phyloP scores from a whole-genome alignment of 352 stramenopile species.

The Phytophthora ramorum region DNA sequence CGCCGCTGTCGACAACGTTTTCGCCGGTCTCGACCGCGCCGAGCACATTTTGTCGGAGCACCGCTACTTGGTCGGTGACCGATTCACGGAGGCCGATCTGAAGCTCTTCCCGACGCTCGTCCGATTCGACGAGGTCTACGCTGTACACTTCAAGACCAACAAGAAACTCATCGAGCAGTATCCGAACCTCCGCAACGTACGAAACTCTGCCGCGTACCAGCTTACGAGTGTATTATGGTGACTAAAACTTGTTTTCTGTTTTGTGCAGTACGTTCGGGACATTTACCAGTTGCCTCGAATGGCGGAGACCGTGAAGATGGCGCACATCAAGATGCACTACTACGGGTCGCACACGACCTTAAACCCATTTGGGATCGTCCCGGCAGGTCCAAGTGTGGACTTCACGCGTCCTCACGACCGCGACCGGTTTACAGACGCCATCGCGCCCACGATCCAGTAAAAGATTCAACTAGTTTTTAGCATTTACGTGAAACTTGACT shows the following conservation, averaged over 20 bases:
- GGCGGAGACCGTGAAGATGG: conserved; percentile 44
- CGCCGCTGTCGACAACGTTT: conserved; percentile 87
- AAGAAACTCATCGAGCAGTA: conserved; percentile 83
- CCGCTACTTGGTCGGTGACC: conserved; percentile 75
- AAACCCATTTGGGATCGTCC: conserved; percentile 54
- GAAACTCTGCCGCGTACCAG: neutral
- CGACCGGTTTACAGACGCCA: conserved; percentile 37
- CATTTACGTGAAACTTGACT: neutral
- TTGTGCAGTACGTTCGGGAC: conserved; percentile 50
- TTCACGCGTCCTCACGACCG: conserved; percentile 42
- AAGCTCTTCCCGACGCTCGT: conserved; percentile 93
- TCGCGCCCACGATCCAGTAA: conserved; percentile 4
- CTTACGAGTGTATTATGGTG: too few relatives aligned
- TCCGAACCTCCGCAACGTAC: conserved; percentile 79
- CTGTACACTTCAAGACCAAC: conserved; percentile 84
- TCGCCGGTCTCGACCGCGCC: conserved; percentile 78
- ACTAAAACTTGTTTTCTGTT: conserved; percentile 2
- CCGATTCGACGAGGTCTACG: conserved; percentile 95
- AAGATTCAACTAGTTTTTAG: neutral
- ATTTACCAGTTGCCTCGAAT: conserved; percentile 54
- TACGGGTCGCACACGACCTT: conserved; percentile 57
- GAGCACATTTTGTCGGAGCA: conserved; percentile 77
- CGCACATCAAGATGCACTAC: conserved; percentile 70
- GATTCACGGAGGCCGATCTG: conserved; percentile 88
- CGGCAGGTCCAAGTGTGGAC: conserved; percentile 32